Base-by-base conservation (phyloP, 352 stramenopile species). In the Globisporangium paddicum region DNA sequence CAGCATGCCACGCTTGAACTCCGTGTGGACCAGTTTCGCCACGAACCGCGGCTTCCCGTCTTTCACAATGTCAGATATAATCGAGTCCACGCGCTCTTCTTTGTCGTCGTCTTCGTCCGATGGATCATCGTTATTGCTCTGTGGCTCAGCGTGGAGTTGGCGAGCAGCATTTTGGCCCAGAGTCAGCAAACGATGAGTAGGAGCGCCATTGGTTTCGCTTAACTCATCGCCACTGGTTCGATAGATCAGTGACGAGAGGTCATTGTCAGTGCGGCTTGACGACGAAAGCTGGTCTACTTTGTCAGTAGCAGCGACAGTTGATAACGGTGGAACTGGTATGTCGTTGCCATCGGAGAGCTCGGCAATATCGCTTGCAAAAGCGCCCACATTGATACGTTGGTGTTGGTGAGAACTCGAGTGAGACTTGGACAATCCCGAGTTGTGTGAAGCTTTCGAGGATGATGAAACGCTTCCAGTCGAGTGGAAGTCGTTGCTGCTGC, bases 1-100 rank as follows among this genome's bases (percentile, higher is more conserved):
- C 2, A 66, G 19, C 19, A 87, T 10, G 0, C 69, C 73, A 18
- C 60, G 68, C 42, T 72, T 77, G 55, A 92, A 79, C 14, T 78
- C 65, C 0, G 69, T 66, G 58, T 89, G 79, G 14, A 69, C 44
- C 8, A 91, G 51, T 59, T 86, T 85, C 0, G 73, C 64, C 28
- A 90, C 69, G 3, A 56, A 69, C 8, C 82, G 68, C 3, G 73
- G 66, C 44, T 89, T 91, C 5, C 66, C 63, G 21, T 82, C 76
- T 64, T 81, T 88, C 41, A 67, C 68, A 21, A 89, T 55, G 11
- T 89, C 76, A 28, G 77, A 56, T 0, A 86, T 54, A 19, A 72
- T 42, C 10, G 60, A 77, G 3, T 89, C 75, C 1, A 76, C 48
- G 1, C 53, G 40, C 41, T 82, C 69, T 56, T 82, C 71, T 6